These are phyloP conservation scores for Gypsophila paniculata DNA, from an alignment of 179 eudicot species.

Conservation along the genomic window DNA sequence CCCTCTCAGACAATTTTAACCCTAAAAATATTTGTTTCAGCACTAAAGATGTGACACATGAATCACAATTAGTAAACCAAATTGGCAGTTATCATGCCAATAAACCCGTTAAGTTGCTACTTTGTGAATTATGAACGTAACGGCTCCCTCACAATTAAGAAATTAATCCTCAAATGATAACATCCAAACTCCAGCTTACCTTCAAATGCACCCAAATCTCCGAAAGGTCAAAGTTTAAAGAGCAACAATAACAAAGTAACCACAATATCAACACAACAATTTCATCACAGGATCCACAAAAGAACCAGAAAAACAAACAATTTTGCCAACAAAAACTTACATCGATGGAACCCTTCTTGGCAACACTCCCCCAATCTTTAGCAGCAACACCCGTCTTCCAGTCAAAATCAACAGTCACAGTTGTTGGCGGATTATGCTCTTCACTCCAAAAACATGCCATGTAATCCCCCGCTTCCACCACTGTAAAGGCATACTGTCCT, in stretches of 20 bases:
- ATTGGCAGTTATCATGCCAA: no score
- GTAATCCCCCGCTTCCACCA: slow-evolving; percentile 75
- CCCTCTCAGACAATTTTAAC: no score
- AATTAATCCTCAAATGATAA: not conserved
- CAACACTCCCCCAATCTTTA: slow-evolving; percentile 81
- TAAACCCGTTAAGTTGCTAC: no score
- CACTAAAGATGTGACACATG: no score
- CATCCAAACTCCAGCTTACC: not conserved
- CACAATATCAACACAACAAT: not conserved
- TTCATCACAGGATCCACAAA: not conserved
- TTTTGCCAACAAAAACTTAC: slow-evolving; percentile 37
- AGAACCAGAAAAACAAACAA: not conserved
- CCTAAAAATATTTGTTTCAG: no score
- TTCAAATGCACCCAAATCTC: not conserved
- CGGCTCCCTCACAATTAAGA: no score
- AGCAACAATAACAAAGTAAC: not conserved
- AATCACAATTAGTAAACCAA: no score
- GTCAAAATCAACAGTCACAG: slow-evolving; percentile 67
- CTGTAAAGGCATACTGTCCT: slow-evolving; percentile 70
- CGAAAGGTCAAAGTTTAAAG: not conserved
- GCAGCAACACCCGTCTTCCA: slow-evolving; percentile 91
- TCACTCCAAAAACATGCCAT: slow-evolving; percentile 72
- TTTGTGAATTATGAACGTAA: no score
- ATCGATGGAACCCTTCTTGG: slow-evolving; percentile 74
- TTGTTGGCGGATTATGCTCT: slow-evolving; percentile 54